A percentile compares a stretch with the other conserved stretches of the same genome.
Evolutionary conservation across 1,284 basidiomycete genomes (phyloP).

Genomic region (Pseudomicrostroma phylloplanum): DNA sequence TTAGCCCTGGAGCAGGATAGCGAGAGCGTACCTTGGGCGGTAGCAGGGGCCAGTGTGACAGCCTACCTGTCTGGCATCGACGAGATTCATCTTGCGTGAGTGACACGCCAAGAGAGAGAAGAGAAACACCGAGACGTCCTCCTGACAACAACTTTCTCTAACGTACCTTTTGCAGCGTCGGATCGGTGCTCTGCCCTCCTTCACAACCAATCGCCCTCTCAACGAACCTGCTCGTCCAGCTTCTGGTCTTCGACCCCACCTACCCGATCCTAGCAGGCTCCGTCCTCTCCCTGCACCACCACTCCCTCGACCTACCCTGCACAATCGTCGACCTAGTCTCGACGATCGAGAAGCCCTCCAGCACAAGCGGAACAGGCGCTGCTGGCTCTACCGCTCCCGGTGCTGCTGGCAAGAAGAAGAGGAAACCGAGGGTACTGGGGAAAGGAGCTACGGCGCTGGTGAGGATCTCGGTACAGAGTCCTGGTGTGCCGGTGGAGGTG

Average conservation of each 20-base stretch:
- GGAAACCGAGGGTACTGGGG: conserved; percentile 71
- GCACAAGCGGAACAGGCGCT: conserved; percentile 54
- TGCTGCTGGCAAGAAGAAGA: conserved; percentile 61
- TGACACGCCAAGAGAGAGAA: background rate
- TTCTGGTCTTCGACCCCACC: conserved; percentile 88
- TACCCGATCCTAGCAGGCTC: conserved; percentile 82
- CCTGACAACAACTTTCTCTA: background rate
- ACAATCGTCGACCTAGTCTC: conserved; percentile 72
- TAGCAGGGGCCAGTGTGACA: conserved; percentile 81
- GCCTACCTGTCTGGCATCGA: conserved; percentile 79
- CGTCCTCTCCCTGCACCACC: conserved; percentile 78
- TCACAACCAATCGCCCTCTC: conserved; percentile 66
- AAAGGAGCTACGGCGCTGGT: conserved; percentile 79
- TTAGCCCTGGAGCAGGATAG: conserved; percentile 77
- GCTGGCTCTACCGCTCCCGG: too few relatives aligned
- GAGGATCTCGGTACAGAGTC: conserved; percentile 57
- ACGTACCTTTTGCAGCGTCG: conserved; percentile 57
- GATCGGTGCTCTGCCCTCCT: conserved; percentile 77
- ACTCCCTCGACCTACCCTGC: conserved; percentile 84
- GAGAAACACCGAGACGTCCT: background rate
- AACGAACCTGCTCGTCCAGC: conserved; percentile 70
- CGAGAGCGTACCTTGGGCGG: conserved; percentile 73
- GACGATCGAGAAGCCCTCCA: conserved; percentile 60
- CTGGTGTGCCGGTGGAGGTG: conserved; percentile 57
- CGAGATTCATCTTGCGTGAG: conserved; percentile 64